A percentile compares a stretch with the other conserved stretches of the same genome.
These are phyloP conservation scores for Alternaria viburni DNA, from an alignment of 2,329 filamentous ascomycete species.

Conservation along the genomic window DNA sequence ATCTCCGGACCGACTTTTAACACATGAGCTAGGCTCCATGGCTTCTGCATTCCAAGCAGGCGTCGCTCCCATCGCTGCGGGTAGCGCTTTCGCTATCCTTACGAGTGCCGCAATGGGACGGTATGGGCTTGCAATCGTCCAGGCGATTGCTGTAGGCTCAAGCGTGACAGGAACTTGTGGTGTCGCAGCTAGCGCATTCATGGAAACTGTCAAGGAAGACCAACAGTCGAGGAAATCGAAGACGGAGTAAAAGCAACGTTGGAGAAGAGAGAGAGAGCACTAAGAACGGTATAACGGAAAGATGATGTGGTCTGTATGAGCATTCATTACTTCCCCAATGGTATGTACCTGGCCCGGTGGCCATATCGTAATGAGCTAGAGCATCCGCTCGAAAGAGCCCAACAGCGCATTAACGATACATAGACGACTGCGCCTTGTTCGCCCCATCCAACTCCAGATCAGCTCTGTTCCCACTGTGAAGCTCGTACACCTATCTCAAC, in stretches of 20 bases:
- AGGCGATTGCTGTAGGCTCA: not conserved
- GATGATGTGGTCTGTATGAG: no score
- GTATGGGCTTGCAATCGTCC: not conserved
- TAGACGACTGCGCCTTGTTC: not conserved
- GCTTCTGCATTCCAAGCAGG: not conserved
- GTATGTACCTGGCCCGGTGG: not conserved
- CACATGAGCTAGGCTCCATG: not conserved
- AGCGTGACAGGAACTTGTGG: not conserved
- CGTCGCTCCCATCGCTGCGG: not conserved
- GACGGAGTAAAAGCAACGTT: no score
- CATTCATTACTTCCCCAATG: not conserved
- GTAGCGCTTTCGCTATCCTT: not conserved
- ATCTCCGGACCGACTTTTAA: not conserved
- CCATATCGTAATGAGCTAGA: not conserved
- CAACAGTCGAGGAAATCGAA: no score
- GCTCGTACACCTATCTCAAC: not conserved
- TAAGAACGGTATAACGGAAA: no score
- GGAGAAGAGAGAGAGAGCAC: no score
- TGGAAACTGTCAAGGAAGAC: not conserved
- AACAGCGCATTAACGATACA: not conserved
- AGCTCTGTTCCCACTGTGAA: not conserved
- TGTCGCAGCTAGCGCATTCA: not conserved
- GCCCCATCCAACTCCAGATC: not conserved
- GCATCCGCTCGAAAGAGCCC: accelerated
- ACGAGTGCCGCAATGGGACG: not conserved